Conservation (phyloP, 352 stramenopile genomes). For the Globisporangium polare region DNA sequence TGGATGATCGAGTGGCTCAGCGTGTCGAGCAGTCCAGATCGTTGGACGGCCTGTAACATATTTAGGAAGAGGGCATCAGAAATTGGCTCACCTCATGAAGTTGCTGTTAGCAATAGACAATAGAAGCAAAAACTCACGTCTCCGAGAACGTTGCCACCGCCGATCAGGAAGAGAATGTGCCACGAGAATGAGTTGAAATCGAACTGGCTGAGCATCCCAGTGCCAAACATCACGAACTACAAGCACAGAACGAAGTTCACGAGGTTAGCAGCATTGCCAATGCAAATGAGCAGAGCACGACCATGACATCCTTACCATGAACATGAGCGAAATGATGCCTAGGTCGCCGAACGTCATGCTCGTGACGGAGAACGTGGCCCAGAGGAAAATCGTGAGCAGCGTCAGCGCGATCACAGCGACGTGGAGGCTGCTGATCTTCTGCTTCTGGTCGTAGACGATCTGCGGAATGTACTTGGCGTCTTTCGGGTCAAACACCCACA, state of each 20-base stretch:
- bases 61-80: not conserved
- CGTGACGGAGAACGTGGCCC: conserved; percentile 85
- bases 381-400: conserved; percentile 88
- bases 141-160: conserved; percentile 89
- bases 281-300: not conserved
- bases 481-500: conserved; percentile 82
- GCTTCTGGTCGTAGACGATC: conserved; percentile 90
- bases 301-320: conserved; percentile 56
- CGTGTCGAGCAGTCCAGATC: conserved; percentile 77
- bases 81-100: not conserved
- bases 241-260: not conserved
- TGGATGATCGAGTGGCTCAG: conserved; percentile 82
- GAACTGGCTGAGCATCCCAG: conserved; percentile 87
- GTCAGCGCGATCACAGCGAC: conserved; percentile 88
- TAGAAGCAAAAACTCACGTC: conserved; percentile 58
- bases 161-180: conserved; percentile 92
- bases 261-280: not conserved
- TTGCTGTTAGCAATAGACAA: not conserved
- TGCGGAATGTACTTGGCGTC: conserved; percentile 90
- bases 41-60: conserved; percentile 60
- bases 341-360: conserved; percentile 88
- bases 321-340: conserved; percentile 89
- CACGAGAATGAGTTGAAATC: conserved; percentile 94
- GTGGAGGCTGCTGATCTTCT: conserved; percentile 87
- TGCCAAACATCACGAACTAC: conserved; percentile 86